These are phyloP conservation scores for Maudiozyma serrabonitensis DNA, from an alignment of 805 yeast genomes.

Conservation along the genomic window DNA sequence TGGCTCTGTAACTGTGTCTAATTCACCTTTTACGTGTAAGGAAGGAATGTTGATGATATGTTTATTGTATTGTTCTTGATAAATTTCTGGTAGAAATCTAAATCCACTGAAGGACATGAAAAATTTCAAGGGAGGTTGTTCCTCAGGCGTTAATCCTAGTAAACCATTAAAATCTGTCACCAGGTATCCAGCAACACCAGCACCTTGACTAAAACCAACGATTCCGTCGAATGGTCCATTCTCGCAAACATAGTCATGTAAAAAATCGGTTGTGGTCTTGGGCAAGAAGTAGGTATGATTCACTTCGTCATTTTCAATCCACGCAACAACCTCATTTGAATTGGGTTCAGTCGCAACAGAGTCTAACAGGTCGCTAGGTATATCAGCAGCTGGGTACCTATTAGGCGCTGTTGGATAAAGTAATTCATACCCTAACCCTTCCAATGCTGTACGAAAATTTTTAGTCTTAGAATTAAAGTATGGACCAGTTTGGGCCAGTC, in stretches of 20 bases:
- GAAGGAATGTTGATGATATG: slow-evolving; percentile 33
- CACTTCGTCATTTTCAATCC: slow-evolving; percentile 52
- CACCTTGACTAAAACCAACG: slow-evolving; percentile 91
- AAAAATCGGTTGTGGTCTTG: slow-evolving; percentile 32
- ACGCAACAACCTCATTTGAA: slow-evolving; percentile 38
- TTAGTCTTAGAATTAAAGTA: slow-evolving; percentile 77
- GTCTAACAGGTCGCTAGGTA: slow-evolving; percentile 44
- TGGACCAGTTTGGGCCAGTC: slow-evolving; percentile 76
- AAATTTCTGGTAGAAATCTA: slow-evolving; percentile 26
- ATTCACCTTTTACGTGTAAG: slow-evolving; percentile 77
- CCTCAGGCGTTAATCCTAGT: slow-evolving; percentile 27
- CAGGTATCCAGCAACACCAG: slow-evolving; percentile 67
- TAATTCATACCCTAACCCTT: slow-evolving; percentile 50
- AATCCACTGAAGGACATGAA: slow-evolving; percentile 68
- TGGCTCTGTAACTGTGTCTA: slow-evolving; percentile 80
- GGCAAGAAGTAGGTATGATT: slow-evolving; percentile 27
- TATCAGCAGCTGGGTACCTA: slow-evolving; percentile 46
- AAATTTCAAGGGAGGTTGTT: slow-evolving; percentile 49
- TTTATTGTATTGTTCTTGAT: slow-evolving; percentile 22
- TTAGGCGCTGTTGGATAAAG: slow-evolving; percentile 72
- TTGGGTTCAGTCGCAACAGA: slow-evolving; percentile 10
- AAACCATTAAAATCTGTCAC: slow-evolving; percentile 46
- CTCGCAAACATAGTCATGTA: slow-evolving; percentile 38
- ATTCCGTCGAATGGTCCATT: slow-evolving; percentile 77
- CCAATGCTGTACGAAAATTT: slow-evolving; percentile 66